These are phyloP conservation scores for Amauroascus niger DNA, from an alignment of 2,329 filamentous ascomycete species.

Conservation along the genomic window DNA sequence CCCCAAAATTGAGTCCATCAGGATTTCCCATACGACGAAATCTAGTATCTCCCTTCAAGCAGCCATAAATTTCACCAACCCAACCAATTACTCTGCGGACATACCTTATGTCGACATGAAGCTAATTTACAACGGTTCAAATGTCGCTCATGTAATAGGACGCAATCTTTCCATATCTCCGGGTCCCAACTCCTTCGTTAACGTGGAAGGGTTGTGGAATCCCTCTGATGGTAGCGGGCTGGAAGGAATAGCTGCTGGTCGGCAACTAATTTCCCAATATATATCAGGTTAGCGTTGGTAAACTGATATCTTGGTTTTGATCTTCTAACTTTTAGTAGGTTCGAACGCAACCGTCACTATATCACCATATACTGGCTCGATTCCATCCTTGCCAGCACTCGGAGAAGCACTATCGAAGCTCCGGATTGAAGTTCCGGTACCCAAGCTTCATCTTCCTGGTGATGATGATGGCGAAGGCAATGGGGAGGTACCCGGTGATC, in stretches of 20 bases:
- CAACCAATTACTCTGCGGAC: slow-evolving; percentile 70
- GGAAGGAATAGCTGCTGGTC: slow-evolving; percentile 53
- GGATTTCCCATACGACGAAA: slow-evolving; percentile 61
- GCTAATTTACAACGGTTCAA: slow-evolving; percentile 60
- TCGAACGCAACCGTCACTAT: slow-evolving; percentile 73
- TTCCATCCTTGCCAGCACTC: slow-evolving; percentile 63
- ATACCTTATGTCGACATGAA: slow-evolving; percentile 75
- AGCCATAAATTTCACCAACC: slow-evolving; percentile 75
- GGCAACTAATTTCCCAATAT: slow-evolving; percentile 71
- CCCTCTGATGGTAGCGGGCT: slow-evolving; percentile 54
- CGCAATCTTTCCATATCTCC: slow-evolving; percentile 53
- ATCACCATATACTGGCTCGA: slow-evolving; percentile 58
- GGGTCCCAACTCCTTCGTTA: slow-evolving; percentile 62
- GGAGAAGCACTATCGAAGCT: slow-evolving; percentile 64
- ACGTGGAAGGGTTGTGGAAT: slow-evolving; percentile 63
- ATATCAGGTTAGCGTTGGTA: slow-evolving; percentile 55
- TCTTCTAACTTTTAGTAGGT: slow-evolving; percentile 35
- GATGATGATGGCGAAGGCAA: slow-evolving; percentile 25
- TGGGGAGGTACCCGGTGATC: slow-evolving; percentile 30
- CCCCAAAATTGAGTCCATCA: slow-evolving; percentile 61
- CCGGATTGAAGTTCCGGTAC: slow-evolving; percentile 61
- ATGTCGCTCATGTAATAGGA: slow-evolving; percentile 65
- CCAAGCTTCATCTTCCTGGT: slow-evolving; percentile 50
- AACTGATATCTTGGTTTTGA: neutral
- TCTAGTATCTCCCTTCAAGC: slow-evolving; percentile 63